phyloP scores from a whole-genome alignment of 2,329 filamentous ascomycete genomes.

The Blastomyces percursus region DNA sequence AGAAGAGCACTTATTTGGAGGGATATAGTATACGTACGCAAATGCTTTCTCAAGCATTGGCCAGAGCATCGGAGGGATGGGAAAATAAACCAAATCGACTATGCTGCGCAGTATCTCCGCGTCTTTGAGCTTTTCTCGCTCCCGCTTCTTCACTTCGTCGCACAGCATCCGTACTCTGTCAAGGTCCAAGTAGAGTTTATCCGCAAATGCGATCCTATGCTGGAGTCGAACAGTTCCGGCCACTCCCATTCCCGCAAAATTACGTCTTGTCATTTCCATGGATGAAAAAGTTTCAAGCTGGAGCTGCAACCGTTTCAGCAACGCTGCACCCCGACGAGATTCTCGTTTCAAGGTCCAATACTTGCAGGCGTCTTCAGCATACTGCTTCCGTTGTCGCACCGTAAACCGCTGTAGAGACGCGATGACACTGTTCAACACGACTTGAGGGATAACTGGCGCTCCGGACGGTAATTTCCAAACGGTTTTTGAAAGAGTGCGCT shows the following conservation, averaged over 20 bases:
- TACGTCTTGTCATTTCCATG: conserved; percentile 89
- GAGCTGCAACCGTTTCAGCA: conserved; percentile 84
- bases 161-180: conserved; percentile 62
- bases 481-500: conserved; percentile 49
- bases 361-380: conserved; percentile 81
- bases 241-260: conserved; percentile 91
- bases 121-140: conserved; percentile 65
- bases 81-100: conserved; percentile 85
- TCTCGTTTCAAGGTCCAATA: conserved; percentile 98
- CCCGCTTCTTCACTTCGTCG: conserved; percentile 60
- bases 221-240: conserved; percentile 66
- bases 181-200: conserved; percentile 54
- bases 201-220: conserved; percentile 78
- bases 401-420: conserved; percentile 71
- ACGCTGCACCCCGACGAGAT: conserved; percentile 75
- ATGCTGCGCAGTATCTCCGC: conserved; percentile 66
- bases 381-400: conserved; percentile 81
- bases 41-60: conserved; percentile 72
- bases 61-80: conserved; percentile 62
- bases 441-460: conserved; percentile 83
- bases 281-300: conserved; percentile 95
- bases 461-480: conserved; percentile 90
- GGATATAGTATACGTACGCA: conserved; percentile 49
- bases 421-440: conserved; percentile 77
- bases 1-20: background rate